These are phyloP conservation scores for Neonectria coccinea DNA, from an alignment of 2,329 filamentous ascomycete genomes.

Conservation along the genomic window DNA sequence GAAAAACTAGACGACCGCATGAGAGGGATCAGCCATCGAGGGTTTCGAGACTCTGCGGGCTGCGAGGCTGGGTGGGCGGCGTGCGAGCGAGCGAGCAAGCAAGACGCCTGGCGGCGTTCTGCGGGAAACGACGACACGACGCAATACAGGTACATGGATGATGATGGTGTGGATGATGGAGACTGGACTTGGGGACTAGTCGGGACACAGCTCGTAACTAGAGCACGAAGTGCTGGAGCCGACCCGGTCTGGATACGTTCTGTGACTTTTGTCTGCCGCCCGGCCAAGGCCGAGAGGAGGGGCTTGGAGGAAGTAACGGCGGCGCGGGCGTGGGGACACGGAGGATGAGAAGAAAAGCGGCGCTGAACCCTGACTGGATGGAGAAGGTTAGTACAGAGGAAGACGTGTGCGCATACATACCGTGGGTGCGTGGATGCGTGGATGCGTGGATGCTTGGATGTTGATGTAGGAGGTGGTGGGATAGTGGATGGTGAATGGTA, in stretches of 20 bases:
- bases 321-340: slow-evolving; percentile 20
- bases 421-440: slow-evolving; percentile 1
- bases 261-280: slow-evolving; percentile 10
- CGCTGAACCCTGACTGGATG: slow-evolving; percentile 15
- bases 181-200: slow-evolving; percentile 12
- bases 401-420: slow-evolving; percentile 3
- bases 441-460: slow-evolving; percentile 8
- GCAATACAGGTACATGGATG: slow-evolving; percentile 24
- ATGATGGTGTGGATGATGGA: slow-evolving; percentile 15
- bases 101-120: slow-evolving; percentile 30
- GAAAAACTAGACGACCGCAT: slow-evolving; percentile 37
- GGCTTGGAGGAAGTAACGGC: slow-evolving; percentile 14
- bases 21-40: slow-evolving; percentile 24
- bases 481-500: slow-evolving; percentile 1
- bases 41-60: slow-evolving; percentile 20
- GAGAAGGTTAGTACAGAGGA: neutral
- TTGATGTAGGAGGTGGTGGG: slow-evolving; percentile 5
- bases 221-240: slow-evolving; percentile 15
- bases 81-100: slow-evolving; percentile 29
- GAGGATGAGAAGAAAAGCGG: slow-evolving; percentile 18
- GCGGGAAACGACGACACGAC: slow-evolving; percentile 32
- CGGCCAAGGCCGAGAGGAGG: slow-evolving; percentile 24
- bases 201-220: slow-evolving; percentile 16
- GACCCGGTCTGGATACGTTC: slow-evolving; percentile 22
- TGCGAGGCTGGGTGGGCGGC: slow-evolving; percentile 34